Evolutionary conservation across 768 basidiomycete genomes (phyloP).

Genomic region (Lactarius indigo): DNA sequence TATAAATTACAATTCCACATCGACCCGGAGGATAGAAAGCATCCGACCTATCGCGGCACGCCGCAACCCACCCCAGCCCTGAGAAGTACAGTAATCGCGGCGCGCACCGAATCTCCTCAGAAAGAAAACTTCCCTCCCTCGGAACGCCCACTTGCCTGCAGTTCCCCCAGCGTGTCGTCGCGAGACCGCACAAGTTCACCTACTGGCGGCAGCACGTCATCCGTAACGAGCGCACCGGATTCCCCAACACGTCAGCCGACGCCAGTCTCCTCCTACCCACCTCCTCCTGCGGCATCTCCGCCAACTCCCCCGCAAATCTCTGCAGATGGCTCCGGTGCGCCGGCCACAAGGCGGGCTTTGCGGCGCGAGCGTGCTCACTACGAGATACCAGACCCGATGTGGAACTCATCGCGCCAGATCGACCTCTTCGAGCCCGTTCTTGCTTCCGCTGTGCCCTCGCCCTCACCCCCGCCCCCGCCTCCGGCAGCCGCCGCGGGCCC

Average conservation of each 20-base stretch:
- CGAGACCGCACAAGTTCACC: neutral
- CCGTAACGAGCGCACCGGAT: neutral
- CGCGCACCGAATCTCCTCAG: neutral
- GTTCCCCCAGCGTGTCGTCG: neutral
- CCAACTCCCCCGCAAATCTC: neutral
- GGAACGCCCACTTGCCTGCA: neutral
- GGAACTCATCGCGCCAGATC: slow-evolving; percentile 6
- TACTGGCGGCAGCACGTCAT: neutral
- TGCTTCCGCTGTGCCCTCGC: neutral
- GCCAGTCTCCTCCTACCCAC: neutral
- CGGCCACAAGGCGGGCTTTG: neutral
- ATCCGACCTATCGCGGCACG: neutral
- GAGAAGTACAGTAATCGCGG: neutral
- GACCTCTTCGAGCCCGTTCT: neutral
- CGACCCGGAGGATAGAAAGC: neutral
- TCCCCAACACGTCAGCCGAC: neutral
- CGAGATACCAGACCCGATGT: slow-evolving; percentile 8
- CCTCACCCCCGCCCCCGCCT: neutral
- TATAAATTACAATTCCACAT: slow-evolving; percentile 11
- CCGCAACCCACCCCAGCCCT: too few species aligned
- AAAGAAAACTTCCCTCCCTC: neutral
- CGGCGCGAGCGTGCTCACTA: slow-evolving; percentile 13
- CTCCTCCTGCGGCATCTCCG: neutral
- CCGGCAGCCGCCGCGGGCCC: neutral
- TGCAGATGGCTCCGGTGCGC: neutral